These are phyloP conservation scores for Solidago caesia DNA, from an alignment of 129 eudicot genomes.

Conservation along the genomic window DNA sequence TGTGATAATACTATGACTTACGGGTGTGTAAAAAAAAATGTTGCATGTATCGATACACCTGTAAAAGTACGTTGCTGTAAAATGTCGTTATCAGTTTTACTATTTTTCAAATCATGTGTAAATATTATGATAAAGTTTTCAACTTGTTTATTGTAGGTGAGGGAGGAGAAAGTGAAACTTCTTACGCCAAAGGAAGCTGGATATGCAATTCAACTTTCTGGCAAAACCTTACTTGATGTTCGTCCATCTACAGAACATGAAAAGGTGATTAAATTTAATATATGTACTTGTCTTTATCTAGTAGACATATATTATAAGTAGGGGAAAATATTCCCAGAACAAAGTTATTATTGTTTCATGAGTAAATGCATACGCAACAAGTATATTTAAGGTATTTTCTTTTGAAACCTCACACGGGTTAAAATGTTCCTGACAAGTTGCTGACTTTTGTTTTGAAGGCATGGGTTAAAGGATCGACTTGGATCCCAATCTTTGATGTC, in stretches of 20 bases:
- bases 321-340: not conserved
- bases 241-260: slow-evolving; percentile 83
- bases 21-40: not conserved
- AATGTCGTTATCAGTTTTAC: not conserved
- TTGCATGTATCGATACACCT: not conserved
- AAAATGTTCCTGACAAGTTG: slow-evolving; percentile 1
- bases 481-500: slow-evolving; percentile 90
- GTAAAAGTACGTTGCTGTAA: not conserved
- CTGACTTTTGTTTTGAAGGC: slow-evolving; percentile 55
- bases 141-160: slow-evolving; percentile 42
- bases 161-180: slow-evolving; percentile 86
- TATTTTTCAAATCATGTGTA: not conserved
- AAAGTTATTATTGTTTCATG: slow-evolving; percentile 5
- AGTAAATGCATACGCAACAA: not conserved
- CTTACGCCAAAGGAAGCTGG: slow-evolving; percentile 97
- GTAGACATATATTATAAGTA: not conserved
- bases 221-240: slow-evolving; percentile 80
- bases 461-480: slow-evolving; percentile 93
- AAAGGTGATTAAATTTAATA: slow-evolving; percentile 50
- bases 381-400: not conserved
- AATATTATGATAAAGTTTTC: not conserved
- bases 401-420: slow-evolving; percentile 6
- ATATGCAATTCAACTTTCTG: slow-evolving; percentile 86
- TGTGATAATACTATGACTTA: not conserved
- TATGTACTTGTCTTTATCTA: not conserved